Percentiles rank a stretch among this genome's conserved stretches.
Conservation (phyloP, 805 yeast genomes). For the Yarrowia bubula region DNA sequence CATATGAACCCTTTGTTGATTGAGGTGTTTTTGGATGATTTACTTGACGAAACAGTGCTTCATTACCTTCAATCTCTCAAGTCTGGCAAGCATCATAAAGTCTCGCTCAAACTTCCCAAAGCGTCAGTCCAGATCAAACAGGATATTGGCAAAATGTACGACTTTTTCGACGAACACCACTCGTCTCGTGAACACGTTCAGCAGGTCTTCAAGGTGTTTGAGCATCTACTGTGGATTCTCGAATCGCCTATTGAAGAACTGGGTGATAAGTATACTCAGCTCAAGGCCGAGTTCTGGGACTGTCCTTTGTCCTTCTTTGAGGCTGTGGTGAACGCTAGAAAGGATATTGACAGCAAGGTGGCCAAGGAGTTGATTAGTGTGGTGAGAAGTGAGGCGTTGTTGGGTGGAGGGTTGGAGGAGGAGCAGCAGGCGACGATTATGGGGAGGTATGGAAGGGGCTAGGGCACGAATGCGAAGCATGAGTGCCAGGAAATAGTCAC, state of each 20-base stretch:
- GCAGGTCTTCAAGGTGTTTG: constrained; percentile 56
- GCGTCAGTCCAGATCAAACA: constrained; percentile 53
- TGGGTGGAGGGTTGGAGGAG: constrained; percentile 5
- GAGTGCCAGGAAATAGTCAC: too few species aligned
- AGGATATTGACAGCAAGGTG: constrained; percentile 40
- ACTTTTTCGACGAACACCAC: constrained; percentile 49
- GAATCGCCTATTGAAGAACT: constrained; percentile 50
- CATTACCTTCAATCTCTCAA: constrained; percentile 49
- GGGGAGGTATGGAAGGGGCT: constrained; percentile 17
- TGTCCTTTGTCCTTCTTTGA: constrained; percentile 70
- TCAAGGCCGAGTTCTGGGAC: constrained; percentile 67
- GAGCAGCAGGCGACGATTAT: constrained; percentile 4
- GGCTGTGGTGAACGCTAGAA: constrained; percentile 52
- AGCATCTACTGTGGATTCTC: constrained; percentile 57
- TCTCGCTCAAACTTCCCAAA: constrained; percentile 42
- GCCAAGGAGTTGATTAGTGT: constrained; percentile 38
- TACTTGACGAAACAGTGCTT: constrained; percentile 52
- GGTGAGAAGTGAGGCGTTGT: constrained; percentile 10
- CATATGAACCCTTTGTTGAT: constrained; percentile 54
- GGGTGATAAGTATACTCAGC: constrained; percentile 56
- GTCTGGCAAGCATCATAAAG: constrained; percentile 41
- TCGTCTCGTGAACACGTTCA: constrained; percentile 44
- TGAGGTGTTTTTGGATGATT: constrained; percentile 52
- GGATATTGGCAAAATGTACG: constrained; percentile 59
- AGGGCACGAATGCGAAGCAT: too few species aligned